A percentile compares a stretch with the other conserved stretches of the same genome.
These are phyloP conservation scores for Dactylellina parvicollis DNA, from an alignment of 2,329 filamentous ascomycete genomes.

Conservation along the genomic window DNA sequence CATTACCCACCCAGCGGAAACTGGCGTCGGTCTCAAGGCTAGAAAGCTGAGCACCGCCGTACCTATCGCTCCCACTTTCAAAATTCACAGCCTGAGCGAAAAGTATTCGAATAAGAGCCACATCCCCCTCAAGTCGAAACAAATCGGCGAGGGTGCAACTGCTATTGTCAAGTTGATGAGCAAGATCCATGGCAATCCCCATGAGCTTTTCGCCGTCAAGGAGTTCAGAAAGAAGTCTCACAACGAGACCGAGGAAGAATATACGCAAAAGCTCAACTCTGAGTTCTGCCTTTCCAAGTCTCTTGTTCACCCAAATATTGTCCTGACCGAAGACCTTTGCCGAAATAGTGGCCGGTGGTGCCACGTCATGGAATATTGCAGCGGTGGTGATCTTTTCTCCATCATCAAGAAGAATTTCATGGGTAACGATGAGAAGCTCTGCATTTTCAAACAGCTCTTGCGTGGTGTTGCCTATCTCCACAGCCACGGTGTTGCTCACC, in stretches of 20 bases:
- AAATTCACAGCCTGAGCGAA: conserved; percentile 74
- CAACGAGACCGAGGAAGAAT: conserved; percentile 76
- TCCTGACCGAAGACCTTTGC: conserved; percentile 81
- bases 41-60: conserved; percentile 78
- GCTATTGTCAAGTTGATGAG: conserved; percentile 84
- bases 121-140: conserved; percentile 64
- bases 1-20: conserved; percentile 69
- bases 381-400: conserved; percentile 80
- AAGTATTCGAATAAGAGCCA: conserved; percentile 74
- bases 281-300: conserved; percentile 90
- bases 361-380: conserved; percentile 93
- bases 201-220: conserved; percentile 83
- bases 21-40: conserved; percentile 79
- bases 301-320: conserved; percentile 85
- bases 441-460: conserved; percentile 88
- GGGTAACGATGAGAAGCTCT: conserved; percentile 74
- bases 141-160: conserved; percentile 82
- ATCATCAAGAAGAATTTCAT: conserved; percentile 78
- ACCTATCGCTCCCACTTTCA: conserved; percentile 67
- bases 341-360: conserved; percentile 78
- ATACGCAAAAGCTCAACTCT: conserved; percentile 88
- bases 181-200: conserved; percentile 70
- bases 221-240: conserved; percentile 80
- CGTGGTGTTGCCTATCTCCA: conserved; percentile 86
- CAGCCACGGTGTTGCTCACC: conserved; percentile 83